Base-by-base conservation (phyloP, 1,284 basidiomycete genomes). In the Rhodotorula glutinis region DNA sequence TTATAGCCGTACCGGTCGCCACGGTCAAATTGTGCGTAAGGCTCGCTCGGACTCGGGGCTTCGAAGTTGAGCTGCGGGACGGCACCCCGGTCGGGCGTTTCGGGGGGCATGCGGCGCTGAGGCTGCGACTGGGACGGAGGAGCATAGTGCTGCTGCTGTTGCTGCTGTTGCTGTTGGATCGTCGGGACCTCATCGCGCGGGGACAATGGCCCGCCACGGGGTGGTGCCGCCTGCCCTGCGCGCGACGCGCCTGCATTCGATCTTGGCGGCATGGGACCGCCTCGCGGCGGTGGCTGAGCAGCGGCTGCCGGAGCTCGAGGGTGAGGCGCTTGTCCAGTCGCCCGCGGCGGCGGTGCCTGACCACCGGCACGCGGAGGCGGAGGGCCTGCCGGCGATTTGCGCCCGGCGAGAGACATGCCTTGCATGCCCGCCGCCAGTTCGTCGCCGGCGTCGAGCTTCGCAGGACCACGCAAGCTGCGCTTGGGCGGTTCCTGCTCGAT, bases 31-130 rank as follows among this genome's bases (percentile, higher is more conserved):
- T 43, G 33, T 16, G 27, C 23, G 49, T 8, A 19, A 16, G 9
- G 53, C 30, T 33, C 23, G 27, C 5, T 21, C 16, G 62, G 62
- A n/a, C 56, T 58, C 30, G 66, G 62, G 7, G 66, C 59, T 29
- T 68, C 57, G 40, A 68, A 62, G 11, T 68, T 47, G 33, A 68
- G 59, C 23, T 65, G 66, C 25, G 66, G 66, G 4, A 68, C 66
- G 4, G 29, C 38, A 1, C 21, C 23, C 0, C 57, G 58, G 16
- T 55, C 57, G 8, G 63, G 57, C 17, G 46, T 60, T 3, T 23
- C 47, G 27, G 43, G 56, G n/a, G 30, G 52, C 2, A 38, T 13
- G 11, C 27, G 33, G 25, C 33, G 54, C 49, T 57, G 49, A 53
- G 47, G 53, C 46, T 51, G 60, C 52, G 54, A 52, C 38, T 27